These are phyloP conservation scores for Saccharomyces hybrid DNA, from an alignment of 1,139 yeast species.

Conservation along the genomic window DNA sequence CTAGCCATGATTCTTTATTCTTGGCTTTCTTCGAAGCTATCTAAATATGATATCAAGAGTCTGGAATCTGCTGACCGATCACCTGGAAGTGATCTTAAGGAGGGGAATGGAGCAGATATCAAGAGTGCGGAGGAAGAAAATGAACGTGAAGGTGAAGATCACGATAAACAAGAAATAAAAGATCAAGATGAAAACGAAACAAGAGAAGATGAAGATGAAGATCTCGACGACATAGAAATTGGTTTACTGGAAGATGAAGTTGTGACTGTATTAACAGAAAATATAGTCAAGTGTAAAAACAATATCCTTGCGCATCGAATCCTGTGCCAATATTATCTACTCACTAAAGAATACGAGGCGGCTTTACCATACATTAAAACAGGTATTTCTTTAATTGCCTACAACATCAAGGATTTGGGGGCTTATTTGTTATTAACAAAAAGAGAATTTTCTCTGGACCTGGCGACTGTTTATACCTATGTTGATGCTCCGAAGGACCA, in stretches of 20 bases:
- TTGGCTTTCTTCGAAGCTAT: conserved; percentile 57
- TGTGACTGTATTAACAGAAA: conserved; percentile 47
- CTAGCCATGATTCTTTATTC: conserved; percentile 58
- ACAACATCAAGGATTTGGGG: conserved; percentile 42
- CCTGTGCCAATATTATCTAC: conserved; percentile 53
- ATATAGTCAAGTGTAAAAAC: conserved; percentile 40
- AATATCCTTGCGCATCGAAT: conserved; percentile 62
- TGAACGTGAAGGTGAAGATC: conserved; percentile 20
- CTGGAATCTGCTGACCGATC: conserved; percentile 6
- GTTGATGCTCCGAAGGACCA: conserved; percentile 88
- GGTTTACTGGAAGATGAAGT: conserved; percentile 45
- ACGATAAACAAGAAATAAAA: conserved; percentile 17
- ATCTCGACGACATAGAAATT: conserved; percentile 18
- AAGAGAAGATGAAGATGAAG: conserved; percentile 19
- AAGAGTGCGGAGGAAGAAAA: conserved; percentile 17
- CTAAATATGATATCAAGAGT: conserved; percentile 35
- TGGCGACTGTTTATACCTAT: conserved; percentile 75
- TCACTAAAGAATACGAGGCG: conserved; percentile 54
- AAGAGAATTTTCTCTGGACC: conserved; percentile 52
- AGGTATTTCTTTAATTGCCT: conserved; percentile 54
- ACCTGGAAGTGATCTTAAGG: conserved; percentile 5
- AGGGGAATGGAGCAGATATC: conserved; percentile 16
- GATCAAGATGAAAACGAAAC: too few species aligned
- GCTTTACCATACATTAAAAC: conserved; percentile 55
- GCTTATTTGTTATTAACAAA: conserved; percentile 45